Conservation (phyloP, 2,329 filamentous ascomycete species). For the Colletotrichum magnum region DNA sequence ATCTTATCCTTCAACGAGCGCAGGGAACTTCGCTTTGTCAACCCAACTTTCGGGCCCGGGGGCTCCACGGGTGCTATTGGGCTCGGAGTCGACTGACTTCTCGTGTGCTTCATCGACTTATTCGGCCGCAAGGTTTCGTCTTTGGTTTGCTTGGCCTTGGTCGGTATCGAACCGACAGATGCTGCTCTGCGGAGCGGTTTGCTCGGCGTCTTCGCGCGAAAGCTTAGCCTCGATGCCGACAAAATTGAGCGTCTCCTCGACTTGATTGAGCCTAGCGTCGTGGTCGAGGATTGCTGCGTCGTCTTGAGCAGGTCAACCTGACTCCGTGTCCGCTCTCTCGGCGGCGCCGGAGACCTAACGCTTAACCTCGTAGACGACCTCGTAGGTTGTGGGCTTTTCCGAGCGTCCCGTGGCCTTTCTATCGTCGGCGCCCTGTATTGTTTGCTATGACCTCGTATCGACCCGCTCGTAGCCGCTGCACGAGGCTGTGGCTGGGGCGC, state of each 20-base stretch:
- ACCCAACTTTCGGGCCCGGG: neutral
- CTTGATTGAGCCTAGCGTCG: neutral
- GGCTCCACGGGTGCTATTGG: neutral
- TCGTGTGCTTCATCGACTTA: neutral
- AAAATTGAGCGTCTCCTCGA: neutral
- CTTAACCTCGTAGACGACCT: neutral
- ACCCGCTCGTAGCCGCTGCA: neutral
- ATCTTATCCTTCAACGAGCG: conserved; percentile 27
- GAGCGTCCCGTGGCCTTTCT: neutral
- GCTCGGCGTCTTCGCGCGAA: neutral
- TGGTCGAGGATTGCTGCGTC: neutral
- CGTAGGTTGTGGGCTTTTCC: neutral
- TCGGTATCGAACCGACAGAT: neutral
- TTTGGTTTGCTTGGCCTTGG: neutral
- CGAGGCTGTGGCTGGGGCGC: neutral
- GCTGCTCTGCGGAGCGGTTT: conserved; percentile 18
- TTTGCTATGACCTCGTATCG: neutral
- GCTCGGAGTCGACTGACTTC: conserved; percentile 14
- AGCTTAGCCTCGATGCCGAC: neutral
- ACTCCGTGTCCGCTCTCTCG: neutral
- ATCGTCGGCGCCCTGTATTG: neutral
- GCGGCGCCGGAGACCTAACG: neutral
- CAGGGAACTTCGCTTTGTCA: conserved; percentile 22
- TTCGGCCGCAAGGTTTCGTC: neutral
- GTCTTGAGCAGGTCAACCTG: conserved; percentile 1